Evolutionary conservation across 352 stramenopile species (phyloP), one percentile per base, ranked within the genome.

Genomic region (Globisporangium sylvaticum): DNA sequence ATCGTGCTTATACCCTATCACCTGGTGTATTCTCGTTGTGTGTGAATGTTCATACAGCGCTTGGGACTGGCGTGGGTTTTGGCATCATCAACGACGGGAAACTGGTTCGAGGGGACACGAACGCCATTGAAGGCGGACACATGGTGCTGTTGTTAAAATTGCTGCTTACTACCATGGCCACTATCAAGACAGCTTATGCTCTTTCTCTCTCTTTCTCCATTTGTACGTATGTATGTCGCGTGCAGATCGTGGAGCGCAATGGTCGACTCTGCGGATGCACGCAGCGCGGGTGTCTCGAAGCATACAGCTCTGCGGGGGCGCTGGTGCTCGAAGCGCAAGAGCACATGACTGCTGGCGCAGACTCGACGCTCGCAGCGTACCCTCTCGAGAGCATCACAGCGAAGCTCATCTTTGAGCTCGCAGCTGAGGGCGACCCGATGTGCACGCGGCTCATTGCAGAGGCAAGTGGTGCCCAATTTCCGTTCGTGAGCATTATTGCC

Each of bases 221-320:
- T 8, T 37, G n/a, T n/a, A n/a, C n/a, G n/a, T 22, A 7, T 59
- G 14, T 48, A 8, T 14, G 53, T 8, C 37, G n/a, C n/a, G 64
- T 39, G 9, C 54, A 95, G 87, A 94, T 95, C 62, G 84, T 94
- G 5, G 85, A 93, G 67, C 83, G 82, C 59, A 94, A 93, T 69
- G 87, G 87, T 32, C 79, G 85, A 31, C 72, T 76, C 6, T 95
- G 87, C 56, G 81, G 80, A 1, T 95, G 87, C 71, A 84, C 77
- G 1, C 87, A 95, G 68, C 69, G 77, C 57, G 85, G 87, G 1
- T 95, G 87, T 32, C 70, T 95, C 15, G 87, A 95, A 74, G 79
- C 80, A 12, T 94, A 95, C 66, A 90, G 77, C 65, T 93, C 85
- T 10, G 87, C 87, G 27, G 69, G 74, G 4, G 87, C 85, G 4